Base-by-base conservation (phyloP, 768 basidiomycete genomes). In the Xerocomellus dryophilus region DNA sequence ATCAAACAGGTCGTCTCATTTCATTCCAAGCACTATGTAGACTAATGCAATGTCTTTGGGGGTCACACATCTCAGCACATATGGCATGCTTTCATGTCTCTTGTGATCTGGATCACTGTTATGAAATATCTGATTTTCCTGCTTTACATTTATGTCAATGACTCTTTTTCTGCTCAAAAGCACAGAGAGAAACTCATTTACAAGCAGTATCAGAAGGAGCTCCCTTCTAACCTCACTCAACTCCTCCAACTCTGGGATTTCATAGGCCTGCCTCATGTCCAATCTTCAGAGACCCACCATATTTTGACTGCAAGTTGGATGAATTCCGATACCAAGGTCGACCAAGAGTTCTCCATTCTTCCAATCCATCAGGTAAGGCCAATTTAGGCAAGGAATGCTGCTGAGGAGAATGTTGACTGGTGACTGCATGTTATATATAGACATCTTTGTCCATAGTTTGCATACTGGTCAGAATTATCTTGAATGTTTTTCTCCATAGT, bases 241-340 rank as follows among this genome's bases (percentile, higher is more conserved):
- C 49, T 76, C 0, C 64, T 76, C 0, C 35, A 21, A 0, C 60
- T 75, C 0, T 73, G 69, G 66, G 73, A 76, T 31, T n/a, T 42
- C 0, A 29, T 73, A 7, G 60, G 66, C 0, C 23, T 71, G 1
- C 71, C 73, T 0, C 71, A 74, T 43, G 61, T 53, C 52, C 31
- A 53, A 11, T 29, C 45, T 35, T 39, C 52, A 53, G 0, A 53
- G 17, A 6, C 39, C 52, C 0, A 53, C 45, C 38, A 46, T 2
- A 2, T 2, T 17, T 5, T 36, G 15, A 6, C 12, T 5, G 15
- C 15, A n/a, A 3, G 5, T 36, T 0, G 35, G 35, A 17, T 36
- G 35, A 3, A 47, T 38, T 10, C 23, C 14, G 8, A 47, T 47
- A 0, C 47, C 35, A 11, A 47, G 17, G 6, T 47, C 25, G 0